Conservation (phyloP, 139 green algal species). For the Bryopsis sp. region DNA sequence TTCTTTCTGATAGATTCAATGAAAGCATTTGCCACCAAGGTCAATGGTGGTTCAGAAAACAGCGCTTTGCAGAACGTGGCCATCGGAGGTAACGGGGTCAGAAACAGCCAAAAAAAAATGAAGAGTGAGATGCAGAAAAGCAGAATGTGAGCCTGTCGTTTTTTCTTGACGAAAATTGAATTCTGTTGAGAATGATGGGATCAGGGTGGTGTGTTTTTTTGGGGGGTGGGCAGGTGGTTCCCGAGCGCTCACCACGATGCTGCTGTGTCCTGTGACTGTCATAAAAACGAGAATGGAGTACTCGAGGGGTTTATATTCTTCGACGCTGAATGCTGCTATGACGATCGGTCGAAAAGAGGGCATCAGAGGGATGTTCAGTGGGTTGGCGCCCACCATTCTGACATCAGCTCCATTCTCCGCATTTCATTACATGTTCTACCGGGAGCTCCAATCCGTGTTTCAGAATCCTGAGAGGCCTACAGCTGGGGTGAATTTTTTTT, state of each 20-base stretch:
- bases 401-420: constrained; percentile 6
- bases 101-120: too few relatives aligned
- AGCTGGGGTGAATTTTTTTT: constrained; percentile 55
- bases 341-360: constrained; percentile 51
- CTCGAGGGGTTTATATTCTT: neutral
- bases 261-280: constrained; percentile 81
- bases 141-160: too few relatives aligned
- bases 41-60: too few relatives aligned
- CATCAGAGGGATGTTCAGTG: constrained; percentile 11
- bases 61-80: too few relatives aligned
- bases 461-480: constrained; percentile 24
- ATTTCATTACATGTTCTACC: constrained; percentile 7
- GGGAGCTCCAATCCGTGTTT: neutral
- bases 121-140: too few relatives aligned
- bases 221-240: constrained; percentile 37
- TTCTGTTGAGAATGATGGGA: too few relatives aligned
- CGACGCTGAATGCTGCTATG: constrained; percentile 45
- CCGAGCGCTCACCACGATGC: constrained; percentile 55
- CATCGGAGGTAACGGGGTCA: too few relatives aligned
- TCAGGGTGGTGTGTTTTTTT: too few relatives aligned
- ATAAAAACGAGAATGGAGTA: constrained; percentile 98
- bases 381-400: neutral
- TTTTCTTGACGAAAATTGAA: too few relatives aligned
- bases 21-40: too few relatives aligned
- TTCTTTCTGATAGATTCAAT: too few relatives aligned